These are phyloP conservation scores for Phytopythium chamaehyphon DNA, from an alignment of 352 stramenopile genomes.

Conservation along the genomic window DNA sequence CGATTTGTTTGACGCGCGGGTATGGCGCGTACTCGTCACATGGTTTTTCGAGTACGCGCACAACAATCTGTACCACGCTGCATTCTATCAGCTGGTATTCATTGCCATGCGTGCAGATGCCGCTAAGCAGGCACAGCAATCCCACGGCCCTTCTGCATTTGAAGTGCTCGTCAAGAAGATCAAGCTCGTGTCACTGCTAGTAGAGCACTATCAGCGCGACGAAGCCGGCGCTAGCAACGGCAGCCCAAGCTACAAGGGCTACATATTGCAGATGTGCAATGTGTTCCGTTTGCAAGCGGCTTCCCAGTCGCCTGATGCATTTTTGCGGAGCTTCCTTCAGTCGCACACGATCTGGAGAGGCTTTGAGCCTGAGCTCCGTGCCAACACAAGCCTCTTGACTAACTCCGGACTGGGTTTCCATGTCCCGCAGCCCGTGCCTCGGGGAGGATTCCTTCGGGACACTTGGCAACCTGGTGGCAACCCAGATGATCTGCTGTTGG, in stretches of 20 bases:
- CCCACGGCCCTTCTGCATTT: slow-evolving; percentile 26
- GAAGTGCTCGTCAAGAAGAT: slow-evolving; percentile 87
- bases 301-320: slow-evolving; percentile 83
- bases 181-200: slow-evolving; percentile 77
- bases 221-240: slow-evolving; percentile 59
- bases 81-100: slow-evolving; percentile 90
- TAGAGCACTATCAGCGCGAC: slow-evolving; percentile 77
- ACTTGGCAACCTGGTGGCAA: slow-evolving; percentile 64
- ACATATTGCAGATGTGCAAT: slow-evolving; percentile 89
- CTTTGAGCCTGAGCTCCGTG: slow-evolving; percentile 68
- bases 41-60: slow-evolving; percentile 92
- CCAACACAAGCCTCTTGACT: slow-evolving; percentile 47
- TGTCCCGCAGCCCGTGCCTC: slow-evolving; percentile 56
- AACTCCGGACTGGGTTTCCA: slow-evolving; percentile 69
- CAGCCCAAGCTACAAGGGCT: slow-evolving; percentile 78
- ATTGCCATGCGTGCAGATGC: slow-evolving; percentile 85
- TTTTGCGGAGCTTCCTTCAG: slow-evolving; percentile 87
- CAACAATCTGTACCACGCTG: slow-evolving; percentile 89
- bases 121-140: slow-evolving; percentile 20
- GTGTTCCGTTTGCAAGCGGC: slow-evolving; percentile 85
- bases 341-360: slow-evolving; percentile 82
- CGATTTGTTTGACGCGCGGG: slow-evolving; percentile 70
- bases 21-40: slow-evolving; percentile 82
- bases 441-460: slow-evolving; percentile 53
- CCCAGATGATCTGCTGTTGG: slow-evolving; percentile 38